Evolutionary conservation across 768 basidiomycete genomes (phyloP).

Genomic region (Dictyophora rubrovolvata): DNA sequence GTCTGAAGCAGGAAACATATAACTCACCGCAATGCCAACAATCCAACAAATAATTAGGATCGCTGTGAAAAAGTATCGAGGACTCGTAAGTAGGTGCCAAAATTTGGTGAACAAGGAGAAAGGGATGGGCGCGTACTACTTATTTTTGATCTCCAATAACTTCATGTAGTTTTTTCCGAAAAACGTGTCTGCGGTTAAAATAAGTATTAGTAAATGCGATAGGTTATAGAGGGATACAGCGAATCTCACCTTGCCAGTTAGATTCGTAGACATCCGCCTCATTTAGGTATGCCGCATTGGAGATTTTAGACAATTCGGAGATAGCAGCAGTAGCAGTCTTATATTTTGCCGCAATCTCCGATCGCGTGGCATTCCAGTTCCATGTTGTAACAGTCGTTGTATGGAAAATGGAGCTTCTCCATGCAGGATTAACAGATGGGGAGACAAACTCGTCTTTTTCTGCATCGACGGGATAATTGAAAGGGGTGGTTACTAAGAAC

Average conservation of each 20-base stretch:
- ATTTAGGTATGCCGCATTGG: constrained; percentile 17
- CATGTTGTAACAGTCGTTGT: constrained; percentile 33
- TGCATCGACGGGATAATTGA: neutral
- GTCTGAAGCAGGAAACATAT: neutral
- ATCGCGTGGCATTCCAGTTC: constrained; percentile 35
- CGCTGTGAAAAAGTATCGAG: neutral
- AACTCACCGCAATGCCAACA: constrained; percentile 9
- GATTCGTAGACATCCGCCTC: constrained; percentile 7
- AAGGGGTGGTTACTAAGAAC: constrained; percentile 3
- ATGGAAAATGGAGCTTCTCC: constrained; percentile 37
- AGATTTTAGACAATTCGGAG: constrained; percentile 30
- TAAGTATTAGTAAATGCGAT: neutral
- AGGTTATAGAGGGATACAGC: neutral
- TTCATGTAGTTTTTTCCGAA: constrained; percentile 2
- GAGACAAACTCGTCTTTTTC: neutral
- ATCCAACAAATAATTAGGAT: constrained; percentile 4
- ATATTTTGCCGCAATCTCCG: constrained; percentile 27
- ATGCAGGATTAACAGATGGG: constrained; percentile 27
- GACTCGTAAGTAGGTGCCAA: neutral
- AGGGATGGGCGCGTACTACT: neutral
- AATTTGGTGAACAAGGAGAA: too few relatives aligned
- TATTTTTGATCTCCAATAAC: constrained; percentile 1
- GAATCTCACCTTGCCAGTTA: neutral
- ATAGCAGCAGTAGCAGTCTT: constrained; percentile 26
- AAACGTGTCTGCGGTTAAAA: neutral